Percentiles rank a stretch among this genome's conserved stretches.
These are phyloP conservation scores for Hyparrhenia diplandra DNA, from an alignment of 176 grass and related monocot species.

Conservation along the genomic window DNA sequence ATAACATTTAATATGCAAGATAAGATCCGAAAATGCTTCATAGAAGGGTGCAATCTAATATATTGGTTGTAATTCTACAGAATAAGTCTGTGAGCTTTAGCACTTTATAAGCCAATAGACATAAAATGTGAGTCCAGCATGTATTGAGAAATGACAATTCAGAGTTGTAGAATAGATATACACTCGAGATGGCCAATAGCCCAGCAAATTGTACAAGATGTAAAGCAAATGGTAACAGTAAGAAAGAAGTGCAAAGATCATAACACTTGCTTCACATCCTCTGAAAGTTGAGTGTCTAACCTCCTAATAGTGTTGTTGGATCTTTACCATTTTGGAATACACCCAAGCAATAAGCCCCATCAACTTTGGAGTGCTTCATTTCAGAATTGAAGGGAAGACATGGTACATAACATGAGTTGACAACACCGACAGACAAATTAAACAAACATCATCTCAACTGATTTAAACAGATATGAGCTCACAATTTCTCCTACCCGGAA, in stretches of 20 bases:
- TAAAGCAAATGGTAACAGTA: not conserved
- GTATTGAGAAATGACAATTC: not conserved
- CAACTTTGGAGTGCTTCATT: constrained; percentile 98
- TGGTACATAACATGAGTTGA: constrained; percentile 25
- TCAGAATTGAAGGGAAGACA: constrained; percentile 34
- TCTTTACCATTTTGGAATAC: constrained; percentile 99
- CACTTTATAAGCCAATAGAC: not conserved
- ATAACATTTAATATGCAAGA: not conserved
- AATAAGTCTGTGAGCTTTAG: not conserved
- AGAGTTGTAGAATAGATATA: not conserved
- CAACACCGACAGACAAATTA: constrained; percentile 13
- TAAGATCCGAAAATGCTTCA: not conserved
- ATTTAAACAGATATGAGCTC: not conserved
- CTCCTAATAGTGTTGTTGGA: constrained; percentile 90
- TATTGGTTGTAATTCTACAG: not conserved
- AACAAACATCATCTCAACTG: constrained; percentile 5
- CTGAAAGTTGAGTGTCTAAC: constrained; percentile 41
- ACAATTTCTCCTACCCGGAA: constrained; percentile 67
- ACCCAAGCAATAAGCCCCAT: constrained; percentile 93
- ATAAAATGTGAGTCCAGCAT: not conserved
- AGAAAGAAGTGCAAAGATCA: not conserved
- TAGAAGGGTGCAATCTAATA: not conserved
- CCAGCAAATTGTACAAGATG: not conserved
- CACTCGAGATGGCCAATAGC: not conserved
- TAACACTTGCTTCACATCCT: constrained; percentile 10